Evolutionary conservation across 495 filamentous ascomycete genomes (phyloP).

Genomic region (Parathielavia appendiculata): DNA sequence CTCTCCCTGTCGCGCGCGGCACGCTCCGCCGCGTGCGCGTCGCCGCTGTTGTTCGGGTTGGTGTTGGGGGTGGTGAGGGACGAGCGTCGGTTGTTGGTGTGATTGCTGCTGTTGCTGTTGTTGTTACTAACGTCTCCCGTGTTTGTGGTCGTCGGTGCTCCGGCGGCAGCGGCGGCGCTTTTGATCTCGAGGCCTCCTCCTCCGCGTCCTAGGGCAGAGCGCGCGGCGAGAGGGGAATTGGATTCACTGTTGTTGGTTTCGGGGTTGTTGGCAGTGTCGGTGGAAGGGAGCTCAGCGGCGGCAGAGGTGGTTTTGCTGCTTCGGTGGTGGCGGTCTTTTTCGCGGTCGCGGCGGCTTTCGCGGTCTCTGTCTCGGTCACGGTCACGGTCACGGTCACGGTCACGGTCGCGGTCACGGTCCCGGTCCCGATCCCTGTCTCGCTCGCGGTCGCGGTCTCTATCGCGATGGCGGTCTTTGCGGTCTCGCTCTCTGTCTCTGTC

Average conservation of each 20-base stretch:
- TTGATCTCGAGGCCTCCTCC: slow-evolving; percentile 37
- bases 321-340: slow-evolving; percentile 36
- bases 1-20: slow-evolving; percentile 72
- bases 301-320: slow-evolving; percentile 43
- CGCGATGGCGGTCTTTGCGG: slow-evolving; percentile 37
- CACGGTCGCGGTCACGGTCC: slow-evolving; percentile 45
- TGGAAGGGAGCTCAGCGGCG: slow-evolving; percentile 21
- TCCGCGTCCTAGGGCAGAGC: slow-evolving; percentile 32
- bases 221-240: slow-evolving; percentile 5
- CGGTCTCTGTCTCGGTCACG: slow-evolving; percentile 38
- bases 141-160: no score
- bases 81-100: slow-evolving; percentile 27
- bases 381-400: slow-evolving; percentile 37
- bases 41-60: slow-evolving; percentile 37
- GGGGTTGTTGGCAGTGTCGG: slow-evolving; percentile 19
- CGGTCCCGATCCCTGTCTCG: slow-evolving; percentile 40
- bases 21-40: slow-evolving; percentile 72
- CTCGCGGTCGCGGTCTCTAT: slow-evolving; percentile 27
- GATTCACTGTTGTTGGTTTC: slow-evolving; percentile 4
- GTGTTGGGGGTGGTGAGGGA: slow-evolving; percentile 35
- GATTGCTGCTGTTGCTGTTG: slow-evolving; percentile 13
- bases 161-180: slow-evolving; percentile 24
- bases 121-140: background rate
- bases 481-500: slow-evolving; percentile 43
- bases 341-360: slow-evolving; percentile 45